Evolutionary conservation across 148 eudicot genomes (phyloP), one percentile per base, ranked within the genome.

Genomic region (Nyssa sinensis): DNA sequence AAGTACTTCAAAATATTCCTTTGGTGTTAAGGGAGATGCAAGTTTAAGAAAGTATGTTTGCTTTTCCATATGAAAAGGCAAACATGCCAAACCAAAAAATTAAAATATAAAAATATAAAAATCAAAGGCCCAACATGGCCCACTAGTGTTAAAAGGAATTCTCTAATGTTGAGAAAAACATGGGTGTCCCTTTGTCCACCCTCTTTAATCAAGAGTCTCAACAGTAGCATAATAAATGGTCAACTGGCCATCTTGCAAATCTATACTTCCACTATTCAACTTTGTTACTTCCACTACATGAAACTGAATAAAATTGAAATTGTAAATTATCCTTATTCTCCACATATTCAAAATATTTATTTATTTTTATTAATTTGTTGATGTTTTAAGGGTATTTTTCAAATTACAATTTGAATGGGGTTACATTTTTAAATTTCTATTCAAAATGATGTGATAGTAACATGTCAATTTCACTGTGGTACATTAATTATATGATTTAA

Each of bases 171-270:
- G 31, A 28, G 47, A 73, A 65, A 73, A 33, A 30, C 80, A 55
- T 41, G 66, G 72, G 72, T 53, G 66, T 9, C n/a, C 80, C 69
- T 77, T 77, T 77, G 80, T 69, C 80, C 17, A 55, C 17, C 9
- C 24, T 24, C 59, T 55, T n/a, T 55, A 55, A 55, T 55, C 59
- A 55, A 21, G 59, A 17, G 19, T 55, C 59, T 55, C 59, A 44
- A 55, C 59, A 55, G 17, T 53, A 53, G 7, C 59, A 55, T 3
- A 17, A 13, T 55, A 55, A 55, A 3, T 55, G 23, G 24, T 53
- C 58, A 17, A 53, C 44, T 55, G 6, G 23, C 21, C 59, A 55
- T 24, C 25, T 1, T 55, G 5, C 24, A 55, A 55, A 55, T 17
- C 6, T 1, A 55, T 19, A 4, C 59, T 55, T 19, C 59, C 59